phyloP scores from a whole-genome alignment of 345 rosid genomes.

The Euphorbia pulcherrima region DNA sequence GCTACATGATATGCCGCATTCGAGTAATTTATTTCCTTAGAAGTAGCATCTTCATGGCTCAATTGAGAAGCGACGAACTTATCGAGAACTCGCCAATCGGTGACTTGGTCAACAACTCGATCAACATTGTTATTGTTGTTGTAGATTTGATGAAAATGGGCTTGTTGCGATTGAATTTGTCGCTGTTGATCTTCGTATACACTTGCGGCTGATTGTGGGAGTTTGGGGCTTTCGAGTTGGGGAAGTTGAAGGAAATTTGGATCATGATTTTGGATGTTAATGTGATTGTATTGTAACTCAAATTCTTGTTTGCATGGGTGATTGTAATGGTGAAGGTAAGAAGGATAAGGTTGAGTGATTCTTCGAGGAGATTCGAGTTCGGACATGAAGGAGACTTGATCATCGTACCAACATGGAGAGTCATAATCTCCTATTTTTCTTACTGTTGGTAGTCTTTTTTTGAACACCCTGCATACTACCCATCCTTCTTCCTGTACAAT shows the following conservation, averaged over 20 bases:
- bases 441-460: constrained; percentile 68
- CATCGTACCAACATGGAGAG: constrained; percentile 82
- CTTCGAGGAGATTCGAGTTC: constrained; percentile 58
- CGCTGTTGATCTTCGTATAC: constrained; percentile 47
- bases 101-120: constrained; percentile 70
- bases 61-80: constrained; percentile 96
- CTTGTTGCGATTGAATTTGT: constrained; percentile 37
- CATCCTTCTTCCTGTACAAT: constrained; percentile 71
- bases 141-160: constrained; percentile 51
- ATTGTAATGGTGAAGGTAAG: constrained; percentile 50
- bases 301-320: constrained; percentile 82
- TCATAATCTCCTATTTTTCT: constrained; percentile 47
- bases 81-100: constrained; percentile 94
- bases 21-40: constrained; percentile 33
- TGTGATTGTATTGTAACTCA: constrained; percentile 51
- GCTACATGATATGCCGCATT: constrained; percentile 36
- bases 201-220: constrained; percentile 46
- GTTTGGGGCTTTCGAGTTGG: constrained; percentile 70
- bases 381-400: constrained; percentile 67
- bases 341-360: constrained; percentile 43
- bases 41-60: constrained; percentile 64
- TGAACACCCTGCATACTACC: constrained; percentile 96
- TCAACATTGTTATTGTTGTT: constrained; percentile 29
- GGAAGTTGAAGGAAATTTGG: constrained; percentile 78
- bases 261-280: constrained; percentile 36